These are phyloP conservation scores for Apiospora koreana DNA, from an alignment of 2,329 filamentous ascomycete species.

Conservation along the genomic window DNA sequence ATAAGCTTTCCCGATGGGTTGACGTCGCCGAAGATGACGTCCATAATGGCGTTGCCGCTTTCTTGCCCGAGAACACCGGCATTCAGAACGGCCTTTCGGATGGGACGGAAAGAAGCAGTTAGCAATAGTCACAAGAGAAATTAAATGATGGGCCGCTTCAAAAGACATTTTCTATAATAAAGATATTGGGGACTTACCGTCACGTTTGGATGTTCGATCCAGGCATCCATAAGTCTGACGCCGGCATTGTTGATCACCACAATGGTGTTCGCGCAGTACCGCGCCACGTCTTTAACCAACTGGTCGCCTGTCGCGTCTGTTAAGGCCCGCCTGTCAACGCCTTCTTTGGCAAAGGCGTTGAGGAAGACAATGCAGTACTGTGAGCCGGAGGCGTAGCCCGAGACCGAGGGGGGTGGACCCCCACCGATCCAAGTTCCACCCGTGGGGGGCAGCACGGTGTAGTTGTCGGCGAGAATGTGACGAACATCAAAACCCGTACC, in stretches of 20 bases:
- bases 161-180: no score
- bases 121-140: no score
- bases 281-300: slow-evolving; percentile 59
- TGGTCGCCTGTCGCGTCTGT: slow-evolving; percentile 41
- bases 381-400: slow-evolving; percentile 15
- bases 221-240: slow-evolving; percentile 58
- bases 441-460: not conserved
- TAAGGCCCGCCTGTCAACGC: slow-evolving; percentile 22
- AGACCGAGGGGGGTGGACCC: not conserved
- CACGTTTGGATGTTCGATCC: slow-evolving; percentile 58
- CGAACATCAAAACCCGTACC: slow-evolving; percentile 41
- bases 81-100: slow-evolving; percentile 57
- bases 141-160: no score
- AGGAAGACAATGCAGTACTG: slow-evolving; percentile 59
- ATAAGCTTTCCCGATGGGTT: slow-evolving; percentile 60
- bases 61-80: slow-evolving; percentile 63
- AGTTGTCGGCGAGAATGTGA: slow-evolving; percentile 44
- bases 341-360: slow-evolving; percentile 65
- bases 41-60: slow-evolving; percentile 59
- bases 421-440: not conserved
- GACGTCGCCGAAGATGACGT: slow-evolving; percentile 60
- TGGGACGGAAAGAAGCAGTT: not conserved
- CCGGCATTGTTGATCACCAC: slow-evolving; percentile 67
- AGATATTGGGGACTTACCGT: slow-evolving; percentile 34
- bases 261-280: slow-evolving; percentile 66